Base-by-base conservation (phyloP, 768 basidiomycete species). In the Kwoniella pini region DNA sequence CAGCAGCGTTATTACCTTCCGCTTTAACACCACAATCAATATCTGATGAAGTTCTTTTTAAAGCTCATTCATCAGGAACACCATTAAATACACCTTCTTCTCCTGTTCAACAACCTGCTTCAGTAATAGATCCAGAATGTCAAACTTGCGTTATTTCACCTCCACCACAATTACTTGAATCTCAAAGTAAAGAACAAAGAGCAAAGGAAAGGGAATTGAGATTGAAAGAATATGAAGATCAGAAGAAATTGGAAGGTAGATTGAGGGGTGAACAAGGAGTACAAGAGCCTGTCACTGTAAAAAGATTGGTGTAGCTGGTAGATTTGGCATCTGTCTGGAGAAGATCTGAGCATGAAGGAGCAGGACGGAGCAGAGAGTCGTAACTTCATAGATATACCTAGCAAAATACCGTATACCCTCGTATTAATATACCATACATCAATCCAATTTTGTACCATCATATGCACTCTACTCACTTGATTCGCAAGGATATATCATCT, bases 201-300 rank as follows among this genome's bases (percentile, higher is more conserved):
- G 40, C 24, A 54, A 63, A 39, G 38, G 69, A 74, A 42, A 51
- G 73, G 24, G 27, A 62, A 28, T 65, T 56, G 21, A 61, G 77
- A 17, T 55, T 49, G 57, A 52, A 56, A 40, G 77, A 78, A 51
- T 78, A 78, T 58, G 58, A 64, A 43, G 51, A 63, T 39, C 74
- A 78, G 58, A 67, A 68, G 57, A 43, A 28, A 17, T 48, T 78
- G 36, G 75, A 65, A 30, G 64, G 50, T 45, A 50, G 54, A 24
- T 56, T 78, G 63, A 63, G 39, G 22, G 49, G 40, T 45, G 73
- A 74, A 40, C 77, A 78, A 39, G 67, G 66, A 4, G 61, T 63
- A 9, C 26, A 21, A 17, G 44, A 48, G 26, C 42, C 39, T 39
- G 27, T 28, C n/a, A 36, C 21, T 15, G 26, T 15, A 21, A 30